Conservation (phyloP, 495 filamentous ascomycete species). For the Cryomyces minteri region DNA sequence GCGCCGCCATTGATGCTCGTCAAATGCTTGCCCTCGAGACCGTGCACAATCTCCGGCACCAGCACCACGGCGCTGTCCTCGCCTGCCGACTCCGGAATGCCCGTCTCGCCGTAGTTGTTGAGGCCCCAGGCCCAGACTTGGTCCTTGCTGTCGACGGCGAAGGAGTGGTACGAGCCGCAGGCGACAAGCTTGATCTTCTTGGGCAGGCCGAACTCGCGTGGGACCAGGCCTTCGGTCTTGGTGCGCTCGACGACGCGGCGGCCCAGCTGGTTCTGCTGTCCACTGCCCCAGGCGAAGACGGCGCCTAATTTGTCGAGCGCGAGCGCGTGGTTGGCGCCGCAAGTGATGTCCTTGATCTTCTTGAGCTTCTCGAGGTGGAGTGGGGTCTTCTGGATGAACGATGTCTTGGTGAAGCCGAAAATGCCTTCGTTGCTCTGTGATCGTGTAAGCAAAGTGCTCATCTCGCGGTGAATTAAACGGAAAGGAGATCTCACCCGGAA, state of each 20-base stretch:
- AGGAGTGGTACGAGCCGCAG: conserved; percentile 52
- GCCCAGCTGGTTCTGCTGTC: conserved; percentile 60
- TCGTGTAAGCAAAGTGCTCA: not conserved
- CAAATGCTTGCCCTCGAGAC: conserved; percentile 34
- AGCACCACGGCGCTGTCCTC: conserved; percentile 38
- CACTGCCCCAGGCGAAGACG: conserved; percentile 53
- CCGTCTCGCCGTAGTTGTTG: conserved; percentile 75
- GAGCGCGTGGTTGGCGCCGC: conserved; percentile 53
- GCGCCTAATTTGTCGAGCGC: conserved; percentile 47
- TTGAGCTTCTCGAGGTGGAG: conserved; percentile 33
- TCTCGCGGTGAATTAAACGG: not conserved
- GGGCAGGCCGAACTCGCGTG: conserved; percentile 49
- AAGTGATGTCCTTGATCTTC: conserved; percentile 39
- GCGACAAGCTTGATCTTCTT: conserved; percentile 35
- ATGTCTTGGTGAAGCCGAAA: conserved; percentile 40
- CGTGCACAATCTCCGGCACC: conserved; percentile 38
- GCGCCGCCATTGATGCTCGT: conserved; percentile 41
- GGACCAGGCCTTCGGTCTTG: conserved; percentile 38
- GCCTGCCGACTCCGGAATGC: conserved; percentile 49
- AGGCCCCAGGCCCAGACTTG: conserved; percentile 71
- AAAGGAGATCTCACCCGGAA: conserved; percentile 34
- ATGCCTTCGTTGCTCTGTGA: conserved; percentile 44
- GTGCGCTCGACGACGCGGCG: conserved; percentile 46
- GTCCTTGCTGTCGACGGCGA: conserved; percentile 54
- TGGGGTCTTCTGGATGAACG: conserved; percentile 24